Evolutionary conservation across 352 stramenopile genomes (phyloP).

Genomic region (Phytophthora ramorum): DNA sequence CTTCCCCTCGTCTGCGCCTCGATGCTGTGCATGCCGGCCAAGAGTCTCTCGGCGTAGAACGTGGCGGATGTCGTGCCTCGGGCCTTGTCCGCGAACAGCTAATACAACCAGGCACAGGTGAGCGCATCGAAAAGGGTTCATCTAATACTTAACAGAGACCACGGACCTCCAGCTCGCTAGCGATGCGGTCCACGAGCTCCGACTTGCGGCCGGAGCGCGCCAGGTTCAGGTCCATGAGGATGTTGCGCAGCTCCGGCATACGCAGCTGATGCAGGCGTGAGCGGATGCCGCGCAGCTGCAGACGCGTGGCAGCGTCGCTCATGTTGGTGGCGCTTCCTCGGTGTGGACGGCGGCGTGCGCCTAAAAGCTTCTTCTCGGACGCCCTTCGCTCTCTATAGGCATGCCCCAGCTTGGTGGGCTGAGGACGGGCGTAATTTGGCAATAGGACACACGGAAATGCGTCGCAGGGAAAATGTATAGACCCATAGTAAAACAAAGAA

Average conservation of each 20-base stretch:
- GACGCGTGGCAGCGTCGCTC: slow-evolving; percentile 23
- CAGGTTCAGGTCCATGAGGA: slow-evolving; percentile 76
- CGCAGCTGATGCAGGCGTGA: slow-evolving; percentile 61
- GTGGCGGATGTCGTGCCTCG: slow-evolving; percentile 52
- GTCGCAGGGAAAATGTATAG: not conserved
- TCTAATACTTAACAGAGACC: not conserved
- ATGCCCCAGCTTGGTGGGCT: slow-evolving; percentile 25
- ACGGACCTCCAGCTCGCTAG: slow-evolving; percentile 64
- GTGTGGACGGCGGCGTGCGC: not conserved
- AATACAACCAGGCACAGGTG: slow-evolving; percentile 6
- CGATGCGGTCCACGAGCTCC: slow-evolving; percentile 83
- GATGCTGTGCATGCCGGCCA: slow-evolving; percentile 50
- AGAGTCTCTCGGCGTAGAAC: slow-evolving; percentile 69
- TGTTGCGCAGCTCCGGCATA: slow-evolving; percentile 77
- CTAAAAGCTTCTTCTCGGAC: slow-evolving; percentile 21
- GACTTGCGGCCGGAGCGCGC: slow-evolving; percentile 75
- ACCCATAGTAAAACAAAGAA: not conserved
- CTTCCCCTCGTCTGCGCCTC: slow-evolving; percentile 49
- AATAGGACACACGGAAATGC: slow-evolving; percentile 4
- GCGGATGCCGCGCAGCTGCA: slow-evolving; percentile 55
- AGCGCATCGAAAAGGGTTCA: not conserved
- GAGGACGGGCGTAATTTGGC: slow-evolving; percentile 7
- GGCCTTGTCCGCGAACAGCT: slow-evolving; percentile 63
- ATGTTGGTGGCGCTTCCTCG: slow-evolving; percentile 11
- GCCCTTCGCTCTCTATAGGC: slow-evolving; percentile 21